These are phyloP conservation scores for Plasmopara muralis DNA, from an alignment of 352 stramenopile species.

Conservation along the genomic window DNA sequence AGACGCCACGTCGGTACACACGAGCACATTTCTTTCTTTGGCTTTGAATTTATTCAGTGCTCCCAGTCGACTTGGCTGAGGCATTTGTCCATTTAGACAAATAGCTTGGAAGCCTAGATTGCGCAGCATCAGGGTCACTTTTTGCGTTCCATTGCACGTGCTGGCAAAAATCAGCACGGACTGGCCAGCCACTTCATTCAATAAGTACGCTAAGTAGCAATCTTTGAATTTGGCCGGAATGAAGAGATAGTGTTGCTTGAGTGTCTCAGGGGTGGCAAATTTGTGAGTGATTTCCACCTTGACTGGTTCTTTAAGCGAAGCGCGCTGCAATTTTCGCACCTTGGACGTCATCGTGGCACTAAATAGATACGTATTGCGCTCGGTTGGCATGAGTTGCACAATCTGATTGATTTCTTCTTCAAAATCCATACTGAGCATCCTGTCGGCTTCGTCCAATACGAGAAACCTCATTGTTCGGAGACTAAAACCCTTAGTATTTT, in stretches of 20 bases:
- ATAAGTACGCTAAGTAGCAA: conserved; percentile 97
- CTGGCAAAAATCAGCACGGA: conserved; percentile 97
- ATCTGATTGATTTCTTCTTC: conserved; percentile 99
- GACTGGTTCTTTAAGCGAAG: conserved; percentile 94
- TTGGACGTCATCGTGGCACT: conserved; percentile 99
- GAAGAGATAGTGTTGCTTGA: conserved; percentile 99
- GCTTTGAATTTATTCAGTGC: conserved; percentile 98
- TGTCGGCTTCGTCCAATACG: conserved; percentile 93
- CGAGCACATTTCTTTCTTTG: conserved; percentile 82
- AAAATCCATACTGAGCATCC: conserved; percentile 97
- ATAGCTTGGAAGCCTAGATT: conserved; percentile 97
- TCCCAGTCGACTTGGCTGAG: conserved; percentile 94
- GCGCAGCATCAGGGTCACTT: conserved; percentile 95
- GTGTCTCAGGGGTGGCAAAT: conserved; percentile 96
- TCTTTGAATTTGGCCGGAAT: conserved; percentile 99
- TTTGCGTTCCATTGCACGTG: conserved; percentile 96
- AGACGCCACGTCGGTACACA: conserved; percentile 86
- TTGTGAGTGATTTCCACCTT: conserved; percentile 97
- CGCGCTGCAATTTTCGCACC: conserved; percentile 96
- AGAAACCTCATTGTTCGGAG: conserved; percentile 88
- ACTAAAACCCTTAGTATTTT: conserved; percentile 96
- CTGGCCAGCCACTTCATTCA: conserved; percentile 97
- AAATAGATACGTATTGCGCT: conserved; percentile 97
- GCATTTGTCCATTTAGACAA: conserved; percentile 98
- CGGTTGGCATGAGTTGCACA: conserved; percentile 91